A percentile compares a stretch with the other conserved stretches of the same genome.
phyloP scores from a whole-genome alignment of 768 basidiomycete genomes.

The Astraeus odoratus region DNA sequence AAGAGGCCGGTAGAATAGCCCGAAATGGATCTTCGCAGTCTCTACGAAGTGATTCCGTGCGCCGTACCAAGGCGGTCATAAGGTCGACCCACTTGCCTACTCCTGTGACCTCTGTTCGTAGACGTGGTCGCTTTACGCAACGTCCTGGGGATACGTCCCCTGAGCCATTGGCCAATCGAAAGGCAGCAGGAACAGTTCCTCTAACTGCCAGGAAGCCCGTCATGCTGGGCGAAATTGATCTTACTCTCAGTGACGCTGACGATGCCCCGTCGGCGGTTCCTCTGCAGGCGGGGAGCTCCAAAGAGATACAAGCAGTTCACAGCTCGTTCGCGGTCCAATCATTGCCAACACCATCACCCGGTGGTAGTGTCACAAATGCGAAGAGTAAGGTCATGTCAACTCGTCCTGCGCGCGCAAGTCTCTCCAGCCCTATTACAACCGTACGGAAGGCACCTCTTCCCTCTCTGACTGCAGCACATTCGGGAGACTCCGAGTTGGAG shows the following conservation, averaged over 20 bases:
- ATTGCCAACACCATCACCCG: constrained; percentile 9
- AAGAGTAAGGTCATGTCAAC: not conserved
- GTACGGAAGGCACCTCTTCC: constrained; percentile 4
- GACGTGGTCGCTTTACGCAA: constrained; percentile 1
- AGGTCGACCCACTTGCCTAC: constrained; percentile 14
- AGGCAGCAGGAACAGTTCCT: not conserved
- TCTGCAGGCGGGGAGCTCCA: not conserved
- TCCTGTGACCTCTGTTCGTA: constrained; percentile 16
- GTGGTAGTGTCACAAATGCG: constrained; percentile 3
- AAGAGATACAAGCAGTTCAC: not conserved
- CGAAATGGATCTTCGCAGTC: not conserved
- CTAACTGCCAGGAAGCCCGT: not conserved
- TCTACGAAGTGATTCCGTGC: not conserved
- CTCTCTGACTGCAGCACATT: constrained; percentile 4
- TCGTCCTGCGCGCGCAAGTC: not conserved
- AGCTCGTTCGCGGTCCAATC: not conserved
- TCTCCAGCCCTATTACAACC: constrained; percentile 13
- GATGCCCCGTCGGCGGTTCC: constrained; percentile 1
- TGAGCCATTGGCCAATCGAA: not conserved
- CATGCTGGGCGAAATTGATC: constrained; percentile 1
- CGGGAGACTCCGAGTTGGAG: not conserved
- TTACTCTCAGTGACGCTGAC: constrained; percentile 1
- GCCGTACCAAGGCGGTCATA: not conserved
- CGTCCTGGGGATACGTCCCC: not conserved
- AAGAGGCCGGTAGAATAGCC: not conserved